Evolutionary conservation across 495 filamentous ascomycete genomes (phyloP), one percentile per base, ranked within the genome.

Genomic region (Pseudoneurospora amorphoporcata): DNA sequence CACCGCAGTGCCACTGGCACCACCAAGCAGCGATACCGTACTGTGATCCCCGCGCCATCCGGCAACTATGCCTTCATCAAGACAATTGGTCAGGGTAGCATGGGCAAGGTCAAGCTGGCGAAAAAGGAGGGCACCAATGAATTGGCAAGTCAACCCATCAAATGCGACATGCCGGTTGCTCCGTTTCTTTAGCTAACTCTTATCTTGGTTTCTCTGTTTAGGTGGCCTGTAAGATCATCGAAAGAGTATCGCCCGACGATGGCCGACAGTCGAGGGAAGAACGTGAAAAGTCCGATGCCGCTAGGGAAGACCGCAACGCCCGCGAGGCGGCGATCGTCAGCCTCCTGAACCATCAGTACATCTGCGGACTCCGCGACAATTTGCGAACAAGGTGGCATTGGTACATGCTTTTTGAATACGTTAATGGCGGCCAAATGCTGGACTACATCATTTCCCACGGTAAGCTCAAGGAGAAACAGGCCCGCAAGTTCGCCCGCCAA

Each of bases 331-430:
- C 95, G 74, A 98, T 99, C 76, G 95, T 98, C 73, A 97, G 92
- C 37, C 90, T 99, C 32, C 88, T 97, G 58, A 91, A 94, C 79
- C 95, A 98, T 75, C 96, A 95, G 5, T 97, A 98, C 79, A 97
- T 99, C 72, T 99, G 95, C 81, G 95, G 91, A 8, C 94, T 99
- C 89, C 88, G 94, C 73, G 95, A 99, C 82, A 93, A 97, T 16
- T 89, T 98, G 70, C 92, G 94, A 32, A 98, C 95, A 19, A 92
- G 94, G 77, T 95, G 97, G 81, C 95, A 99, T 81, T 99, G 95
- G 95, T 99, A 99, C 81, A 99, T 99, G 95, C 89, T 99, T 32
- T 99, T 98, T 79, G 95, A 99, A 83, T 97, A 97, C 80, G 96
- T 99, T 82, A 98, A 99, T 79, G 95, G 95, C 68, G 96, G 95